A percentile compares a stretch with the other conserved stretches of the same genome.
These are phyloP conservation scores for Mycena epipterygia DNA, from an alignment of 768 basidiomycete genomes.

Conservation along the genomic window DNA sequence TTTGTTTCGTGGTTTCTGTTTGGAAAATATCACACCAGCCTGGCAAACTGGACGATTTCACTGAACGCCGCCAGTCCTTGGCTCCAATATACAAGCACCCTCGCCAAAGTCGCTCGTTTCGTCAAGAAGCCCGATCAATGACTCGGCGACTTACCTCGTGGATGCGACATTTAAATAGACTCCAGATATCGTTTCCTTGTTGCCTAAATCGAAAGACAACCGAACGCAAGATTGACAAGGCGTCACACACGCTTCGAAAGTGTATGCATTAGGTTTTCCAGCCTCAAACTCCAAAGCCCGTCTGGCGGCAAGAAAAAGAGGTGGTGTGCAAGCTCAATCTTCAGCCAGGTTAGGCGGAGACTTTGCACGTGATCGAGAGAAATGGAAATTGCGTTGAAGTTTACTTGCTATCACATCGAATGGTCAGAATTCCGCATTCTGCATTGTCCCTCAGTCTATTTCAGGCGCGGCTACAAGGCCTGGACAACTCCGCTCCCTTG, in stretches of 20 bases:
- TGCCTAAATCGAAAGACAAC: slow-evolving; percentile 16
- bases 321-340: no score
- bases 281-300: neutral
- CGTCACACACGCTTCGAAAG: slow-evolving; percentile 25
- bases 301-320: neutral
- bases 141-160: slow-evolving; percentile 18
- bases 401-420: no score
- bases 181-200: slow-evolving; percentile 2
- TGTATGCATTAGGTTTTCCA: slow-evolving; percentile 6
- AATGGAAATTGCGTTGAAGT: neutral
- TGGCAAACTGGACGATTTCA: no score
- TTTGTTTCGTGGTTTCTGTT: no score
- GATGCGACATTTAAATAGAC: slow-evolving; percentile 17
- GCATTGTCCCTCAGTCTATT: no score
- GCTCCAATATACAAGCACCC: no score
- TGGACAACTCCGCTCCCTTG: neutral
- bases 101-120: no score
- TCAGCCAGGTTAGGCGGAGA: no score
- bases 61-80: no score
- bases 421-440: no score
- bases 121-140: neutral
- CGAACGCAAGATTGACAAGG: slow-evolving; percentile 26
- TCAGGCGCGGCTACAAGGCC: neutral
- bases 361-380: neutral
- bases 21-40: no score